Conservation (phyloP, 495 filamentous ascomycete genomes). For the Rostrohypoxylon terebratum region DNA sequence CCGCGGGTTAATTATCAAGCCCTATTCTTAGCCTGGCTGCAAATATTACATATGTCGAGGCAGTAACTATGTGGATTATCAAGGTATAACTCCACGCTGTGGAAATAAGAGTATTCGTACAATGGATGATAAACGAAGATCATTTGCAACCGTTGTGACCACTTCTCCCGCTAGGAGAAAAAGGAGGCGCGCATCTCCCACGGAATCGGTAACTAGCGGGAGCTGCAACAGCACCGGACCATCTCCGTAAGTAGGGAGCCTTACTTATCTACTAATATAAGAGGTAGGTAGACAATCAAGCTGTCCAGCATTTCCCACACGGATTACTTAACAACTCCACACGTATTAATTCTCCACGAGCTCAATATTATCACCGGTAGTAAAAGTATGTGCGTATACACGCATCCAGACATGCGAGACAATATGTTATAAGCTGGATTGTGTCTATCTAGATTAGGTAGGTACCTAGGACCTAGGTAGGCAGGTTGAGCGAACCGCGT, state of each 20-base stretch:
- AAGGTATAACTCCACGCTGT: background rate
- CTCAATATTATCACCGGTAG: background rate
- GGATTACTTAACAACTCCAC: slow-evolving; percentile 22
- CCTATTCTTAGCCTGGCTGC: too few species aligned
- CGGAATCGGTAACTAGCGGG: slow-evolving; percentile 3
- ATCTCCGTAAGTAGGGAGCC: slow-evolving; percentile 5
- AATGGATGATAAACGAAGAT: background rate
- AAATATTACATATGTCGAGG: background rate
- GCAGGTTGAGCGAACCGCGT: slow-evolving; percentile 24
- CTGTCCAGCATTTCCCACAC: background rate
- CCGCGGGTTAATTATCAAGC: too few species aligned
- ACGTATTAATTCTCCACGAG: slow-evolving; percentile 10
- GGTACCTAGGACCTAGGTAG: slow-evolving; percentile 1
- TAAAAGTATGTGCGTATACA: slow-evolving; percentile 8
- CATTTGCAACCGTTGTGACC: background rate
- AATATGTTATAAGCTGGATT: slow-evolving; percentile 1
- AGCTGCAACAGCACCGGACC: slow-evolving; percentile 10
- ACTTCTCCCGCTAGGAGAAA: background rate
- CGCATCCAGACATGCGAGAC: background rate
- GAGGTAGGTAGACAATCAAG: background rate
- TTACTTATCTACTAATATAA: background rate
- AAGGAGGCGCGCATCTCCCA: slow-evolving; percentile 2
- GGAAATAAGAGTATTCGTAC: background rate
- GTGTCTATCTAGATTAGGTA: slow-evolving; percentile 9
- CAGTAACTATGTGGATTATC: background rate